Base-by-base conservation (phyloP, 129 eudicot genomes). In the Arctium minus region DNA sequence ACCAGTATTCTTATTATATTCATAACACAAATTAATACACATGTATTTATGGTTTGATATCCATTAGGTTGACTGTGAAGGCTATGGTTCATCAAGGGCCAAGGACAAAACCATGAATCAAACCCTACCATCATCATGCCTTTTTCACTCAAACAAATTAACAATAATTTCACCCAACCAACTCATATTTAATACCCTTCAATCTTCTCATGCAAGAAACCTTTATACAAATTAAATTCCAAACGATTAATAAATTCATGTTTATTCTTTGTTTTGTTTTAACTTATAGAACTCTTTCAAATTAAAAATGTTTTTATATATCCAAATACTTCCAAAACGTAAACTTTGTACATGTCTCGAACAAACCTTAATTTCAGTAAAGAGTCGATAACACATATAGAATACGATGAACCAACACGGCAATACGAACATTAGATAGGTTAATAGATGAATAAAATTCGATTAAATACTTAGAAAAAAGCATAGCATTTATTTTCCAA, bases 191-290 rank as follows among this genome's bases (percentile, higher is more conserved):
- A 73, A 46, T 85, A 31, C 53, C 29, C 50, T 79, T 37, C 8
- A 67, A 80, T 80, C 70, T 38, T 75, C 83, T 72, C 38, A 22
- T 73, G 79, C 64, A 83, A 73, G 77, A 77, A 78, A 71, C 78
- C n/a, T 44, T 27, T 77, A 44, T 50, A 13, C 64, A 50, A 22
- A 22, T 22, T 22, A 50, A 10, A 12, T 48, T 48, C 60, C 60
- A 50, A 50, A 50, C n/a, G 12, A 50, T 50, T 15, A 22, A 22
- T 40, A 48, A 48, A 48, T 12, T 48, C 17, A 48, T 48, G 60
- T 12, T 48, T 48, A 48, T 48, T 2, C 60, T 48, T 48, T 48
- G 60, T 48, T 48, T 48, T 11, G 60, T 48, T 12, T 48, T 44
- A 44, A 6, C 46, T 6, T 40, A 40, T 6, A 5, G 8, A 40